Evolutionary conservation across 352 stramenopile genomes (phyloP).

Genomic region (Phytophthora pisi): DNA sequence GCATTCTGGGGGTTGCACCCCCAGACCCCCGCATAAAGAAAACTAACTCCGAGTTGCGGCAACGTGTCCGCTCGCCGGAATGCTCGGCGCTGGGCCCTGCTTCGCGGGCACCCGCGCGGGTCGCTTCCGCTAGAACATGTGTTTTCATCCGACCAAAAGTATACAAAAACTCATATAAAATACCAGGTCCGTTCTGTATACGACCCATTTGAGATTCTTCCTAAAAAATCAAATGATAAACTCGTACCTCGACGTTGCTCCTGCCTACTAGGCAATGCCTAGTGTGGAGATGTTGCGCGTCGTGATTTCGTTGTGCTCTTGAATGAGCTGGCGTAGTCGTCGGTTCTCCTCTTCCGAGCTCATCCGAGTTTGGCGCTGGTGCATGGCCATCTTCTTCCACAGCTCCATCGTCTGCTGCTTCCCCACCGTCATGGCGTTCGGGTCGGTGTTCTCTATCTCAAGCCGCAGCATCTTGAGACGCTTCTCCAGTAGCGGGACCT

Average conservation of each 20-base stretch:
- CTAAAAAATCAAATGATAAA: neutral
- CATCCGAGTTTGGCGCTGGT: slow-evolving; percentile 16
- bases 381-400: slow-evolving; percentile 22
- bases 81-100: too few relatives aligned
- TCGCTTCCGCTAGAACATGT: too few relatives aligned
- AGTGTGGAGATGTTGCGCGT: slow-evolving; percentile 4
- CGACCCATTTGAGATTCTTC: too few relatives aligned
- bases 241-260: slow-evolving; percentile 5
- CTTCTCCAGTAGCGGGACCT: slow-evolving; percentile 13
- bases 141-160: too few relatives aligned
- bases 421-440: neutral
- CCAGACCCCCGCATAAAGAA: too few relatives aligned
- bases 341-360: slow-evolving; percentile 22
- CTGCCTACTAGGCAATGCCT: neutral
- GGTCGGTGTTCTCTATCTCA: neutral
- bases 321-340: slow-evolving; percentile 23
- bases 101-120: too few relatives aligned
- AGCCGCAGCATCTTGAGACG: slow-evolving; percentile 14
- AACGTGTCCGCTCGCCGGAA: too few relatives aligned
- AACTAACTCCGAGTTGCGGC: too few relatives aligned
- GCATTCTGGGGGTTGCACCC: too few relatives aligned
- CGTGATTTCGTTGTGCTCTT: slow-evolving; percentile 6
- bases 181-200: too few relatives aligned
- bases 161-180: too few relatives aligned
- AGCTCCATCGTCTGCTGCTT: slow-evolving; percentile 1